Percentiles rank a stretch among this genome's conserved stretches.
These are phyloP conservation scores for Fusarium algeriense DNA, from an alignment of 2,329 filamentous ascomycete species.

Conservation along the genomic window DNA sequence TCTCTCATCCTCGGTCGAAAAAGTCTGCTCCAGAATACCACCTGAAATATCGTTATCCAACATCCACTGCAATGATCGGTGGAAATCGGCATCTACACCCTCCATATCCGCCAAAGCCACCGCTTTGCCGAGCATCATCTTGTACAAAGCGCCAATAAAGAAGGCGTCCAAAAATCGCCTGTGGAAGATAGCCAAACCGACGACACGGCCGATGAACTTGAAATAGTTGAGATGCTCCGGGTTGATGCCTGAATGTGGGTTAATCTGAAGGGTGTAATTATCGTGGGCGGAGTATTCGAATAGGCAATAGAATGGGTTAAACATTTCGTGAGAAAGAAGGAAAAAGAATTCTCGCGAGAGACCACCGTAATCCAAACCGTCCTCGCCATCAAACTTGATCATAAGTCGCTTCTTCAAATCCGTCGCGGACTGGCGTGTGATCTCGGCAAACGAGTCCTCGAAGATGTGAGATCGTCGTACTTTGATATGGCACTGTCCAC, in stretches of 20 bases:
- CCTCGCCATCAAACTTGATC: conserved; percentile 99
- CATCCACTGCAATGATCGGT: conserved; percentile 96
- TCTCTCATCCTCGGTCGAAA: conserved; percentile 96
- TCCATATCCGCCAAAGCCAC: conserved; percentile 97
- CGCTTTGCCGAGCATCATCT: conserved; percentile 97
- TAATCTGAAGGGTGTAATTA: conserved; percentile 99
- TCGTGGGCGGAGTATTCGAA: conserved; percentile 99
- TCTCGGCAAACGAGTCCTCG: conserved; percentile 98
- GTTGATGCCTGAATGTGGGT: conserved; percentile 98
- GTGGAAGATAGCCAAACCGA: conserved; percentile 98
- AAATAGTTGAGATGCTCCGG: conserved; percentile 99
- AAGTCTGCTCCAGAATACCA: conserved; percentile 93
- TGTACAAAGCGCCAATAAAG: conserved; percentile 99
- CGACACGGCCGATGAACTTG: conserved; percentile 98
- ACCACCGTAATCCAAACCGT: conserved; percentile 97
- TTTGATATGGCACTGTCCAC: conserved; percentile 98
- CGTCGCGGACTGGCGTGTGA: conserved; percentile 93
- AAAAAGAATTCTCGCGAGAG: conserved; percentile 99
- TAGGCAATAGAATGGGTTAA: conserved; percentile 99
- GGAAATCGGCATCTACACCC: conserved; percentile 97
- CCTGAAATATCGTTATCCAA: conserved; percentile 96
- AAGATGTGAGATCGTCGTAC: conserved; percentile 97
- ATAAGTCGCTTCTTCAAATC: conserved; percentile 98
- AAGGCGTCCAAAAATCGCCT: conserved; percentile 97
- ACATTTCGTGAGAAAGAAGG: conserved; percentile 99